Conservation (phyloP, 139 green algal species). For the Ostreobium quekettii region DNA sequence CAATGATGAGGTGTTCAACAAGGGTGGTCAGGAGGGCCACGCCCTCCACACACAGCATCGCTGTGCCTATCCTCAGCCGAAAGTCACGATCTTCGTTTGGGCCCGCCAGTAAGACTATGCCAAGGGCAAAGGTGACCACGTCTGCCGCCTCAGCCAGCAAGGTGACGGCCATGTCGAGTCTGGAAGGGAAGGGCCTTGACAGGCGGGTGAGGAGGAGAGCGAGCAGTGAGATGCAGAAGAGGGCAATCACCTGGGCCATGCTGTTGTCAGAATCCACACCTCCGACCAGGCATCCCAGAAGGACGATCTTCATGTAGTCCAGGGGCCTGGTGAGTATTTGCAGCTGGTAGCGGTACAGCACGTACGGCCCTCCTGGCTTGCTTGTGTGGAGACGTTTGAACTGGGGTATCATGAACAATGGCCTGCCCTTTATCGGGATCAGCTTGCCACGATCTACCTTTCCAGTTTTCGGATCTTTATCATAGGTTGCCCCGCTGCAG, state of each 20-base stretch:
- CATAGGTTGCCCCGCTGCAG: background rate
- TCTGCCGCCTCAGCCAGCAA: background rate
- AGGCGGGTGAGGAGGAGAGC: background rate
- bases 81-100: background rate
- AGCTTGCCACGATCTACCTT: slow-evolving; percentile 11
- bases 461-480: slow-evolving; percentile 4
- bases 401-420: background rate
- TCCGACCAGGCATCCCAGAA: slow-evolving; percentile 7
- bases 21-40: background rate
- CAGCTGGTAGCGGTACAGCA: slow-evolving; percentile 13
- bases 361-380: background rate
- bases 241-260: background rate
- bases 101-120: background rate
- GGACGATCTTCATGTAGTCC: slow-evolving; percentile 11
- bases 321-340: slow-evolving; percentile 2
- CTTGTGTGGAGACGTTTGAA: background rate
- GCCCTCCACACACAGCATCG: background rate
- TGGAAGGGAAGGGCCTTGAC: slow-evolving; percentile 1
- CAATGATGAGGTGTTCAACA: background rate
- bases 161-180: slow-evolving; percentile 2
- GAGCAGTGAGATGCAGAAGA: background rate
- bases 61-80: background rate
- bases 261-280: slow-evolving; percentile 7
- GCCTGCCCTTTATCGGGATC: background rate
- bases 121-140: background rate